Evolutionary conservation across 2,329 filamentous ascomycete species (phyloP).

Genomic region (Aspergillaceae sp.): DNA sequence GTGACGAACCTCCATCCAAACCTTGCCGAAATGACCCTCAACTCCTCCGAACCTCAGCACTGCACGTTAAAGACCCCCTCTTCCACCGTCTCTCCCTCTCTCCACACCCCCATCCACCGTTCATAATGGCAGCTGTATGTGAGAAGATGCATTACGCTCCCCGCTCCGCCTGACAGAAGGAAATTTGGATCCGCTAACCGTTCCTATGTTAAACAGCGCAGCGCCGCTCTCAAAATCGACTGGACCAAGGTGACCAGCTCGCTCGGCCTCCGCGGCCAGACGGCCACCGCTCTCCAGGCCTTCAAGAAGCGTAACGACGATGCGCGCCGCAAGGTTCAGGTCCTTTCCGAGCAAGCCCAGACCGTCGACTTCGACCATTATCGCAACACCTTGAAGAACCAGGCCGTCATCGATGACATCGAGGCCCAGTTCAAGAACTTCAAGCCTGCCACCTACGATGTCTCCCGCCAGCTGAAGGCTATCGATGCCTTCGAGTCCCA

Average conservation of each 20-base stretch:
- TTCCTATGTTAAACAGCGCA: slow-evolving; percentile 57
- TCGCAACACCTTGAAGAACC: slow-evolving; percentile 90
- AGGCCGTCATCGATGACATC: slow-evolving; percentile 89
- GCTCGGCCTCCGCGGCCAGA: slow-evolving; percentile 93
- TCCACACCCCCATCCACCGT: slow-evolving; percentile 18
- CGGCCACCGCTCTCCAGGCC: slow-evolving; percentile 76
- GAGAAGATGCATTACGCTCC: slow-evolving; percentile 7
- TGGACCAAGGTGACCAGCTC: slow-evolving; percentile 92
- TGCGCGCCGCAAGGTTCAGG: slow-evolving; percentile 83
- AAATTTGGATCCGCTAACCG: slow-evolving; percentile 13
- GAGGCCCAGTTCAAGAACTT: slow-evolving; percentile 90
- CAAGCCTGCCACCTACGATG: slow-evolving; percentile 89
- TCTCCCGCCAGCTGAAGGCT: slow-evolving; percentile 88
- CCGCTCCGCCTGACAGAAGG: slow-evolving; percentile 6
- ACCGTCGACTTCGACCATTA: slow-evolving; percentile 90
- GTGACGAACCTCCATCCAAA: slow-evolving; percentile 27
- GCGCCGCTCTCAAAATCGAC: slow-evolving; percentile 98
- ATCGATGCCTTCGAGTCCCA: slow-evolving; percentile 97
- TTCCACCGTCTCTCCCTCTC: slow-evolving; percentile 28
- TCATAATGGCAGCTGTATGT: slow-evolving; percentile 39
- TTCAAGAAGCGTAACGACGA: slow-evolving; percentile 99
- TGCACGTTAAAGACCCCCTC: slow-evolving; percentile 8
- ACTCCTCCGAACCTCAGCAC: slow-evolving; percentile 17
- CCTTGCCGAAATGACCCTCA: slow-evolving; percentile 33
- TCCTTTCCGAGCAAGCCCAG: slow-evolving; percentile 74